phyloP scores from a whole-genome alignment of 345 rosid species.

The Combretum micranthum region DNA sequence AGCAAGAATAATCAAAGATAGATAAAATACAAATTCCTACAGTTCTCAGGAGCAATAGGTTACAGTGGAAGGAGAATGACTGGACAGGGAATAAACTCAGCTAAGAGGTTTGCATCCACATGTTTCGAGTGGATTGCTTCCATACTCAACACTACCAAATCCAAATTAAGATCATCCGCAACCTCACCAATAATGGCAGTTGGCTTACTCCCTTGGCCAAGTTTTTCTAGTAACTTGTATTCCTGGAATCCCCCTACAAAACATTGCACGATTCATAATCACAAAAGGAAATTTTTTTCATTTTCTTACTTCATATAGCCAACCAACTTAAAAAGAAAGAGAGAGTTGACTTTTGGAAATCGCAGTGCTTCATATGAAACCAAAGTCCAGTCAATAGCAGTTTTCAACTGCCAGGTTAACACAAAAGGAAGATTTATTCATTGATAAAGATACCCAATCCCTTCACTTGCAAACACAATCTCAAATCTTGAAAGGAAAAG shows the following conservation, averaged over 20 bases:
- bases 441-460: too few relatives aligned
- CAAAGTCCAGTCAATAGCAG: too few relatives aligned
- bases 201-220: slow-evolving; percentile 81
- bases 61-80: slow-evolving; percentile 79
- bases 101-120: slow-evolving; percentile 84
- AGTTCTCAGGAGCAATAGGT: background rate
- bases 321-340: too few relatives aligned
- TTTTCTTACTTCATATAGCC: too few relatives aligned
- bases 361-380: too few relatives aligned
- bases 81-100: slow-evolving; percentile 94
- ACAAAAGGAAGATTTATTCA: too few relatives aligned
- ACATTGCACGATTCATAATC: too few relatives aligned
- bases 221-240: slow-evolving; percentile 73
- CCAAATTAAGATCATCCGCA: slow-evolving; percentile 81
- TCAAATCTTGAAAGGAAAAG: too few relatives aligned
- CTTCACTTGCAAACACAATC: too few relatives aligned
- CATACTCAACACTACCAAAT: slow-evolving; percentile 90
- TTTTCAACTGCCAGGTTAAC: too few relatives aligned
- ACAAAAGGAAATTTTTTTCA: too few relatives aligned
- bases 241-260: slow-evolving; percentile 77
- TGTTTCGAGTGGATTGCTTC: slow-evolving; percentile 98
- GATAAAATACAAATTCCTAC: background rate
- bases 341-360: too few relatives aligned
- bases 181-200: slow-evolving; percentile 95
- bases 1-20: background rate